Base-by-base conservation (phyloP, 2,329 filamentous ascomycete genomes). In the Colletotrichum sidae region DNA sequence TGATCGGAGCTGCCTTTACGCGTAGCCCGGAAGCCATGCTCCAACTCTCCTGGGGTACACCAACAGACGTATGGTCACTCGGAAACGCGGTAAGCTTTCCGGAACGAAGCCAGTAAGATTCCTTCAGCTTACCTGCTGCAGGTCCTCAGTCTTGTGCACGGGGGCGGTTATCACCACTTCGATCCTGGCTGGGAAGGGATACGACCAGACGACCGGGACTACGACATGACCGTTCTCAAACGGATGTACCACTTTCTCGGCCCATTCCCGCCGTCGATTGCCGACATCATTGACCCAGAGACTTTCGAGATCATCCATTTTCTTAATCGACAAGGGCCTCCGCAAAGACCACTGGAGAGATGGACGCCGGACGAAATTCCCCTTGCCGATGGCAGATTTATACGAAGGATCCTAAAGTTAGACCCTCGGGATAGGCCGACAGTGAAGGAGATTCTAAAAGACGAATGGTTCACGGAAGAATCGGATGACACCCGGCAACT, bases 21-120 rank as follows among this genome's bases (percentile, higher is more conserved):
- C 74, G 75, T 42, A 78, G 75, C 55, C 34, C 56, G 4, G n/a
- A 58, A 58, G 49, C 33, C 3, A 11, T 7, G 47, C 37, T 52
- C 8, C 11, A n/a, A 12, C 39, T 59, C 11, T 10, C 8, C 11
- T 17, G 15, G 39, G 38, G 56, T 2, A 45, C 39, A 4, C 33
- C 8, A 2, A 34, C 39, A 15, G 56, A 51, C 56, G 39, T 38
- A 39, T 59, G n/a, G 33, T 59, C 39, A 1, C 38, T 59, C 45
- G 15, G 33, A 46, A 34, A 52, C 25, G 39, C 47, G 15, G 25
- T 46, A 8, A 4, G 13, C 4, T 1, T 41, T 41, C 25, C 25
- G 25, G 25, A 25, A 25, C 25, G 1, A 1, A 2, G 38, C 38
- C 5, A 2, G 38, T 1, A 3, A 10, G 9, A 13, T 1, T 8